A percentile compares a stretch with the other conserved stretches of the same genome.
These are phyloP conservation scores for Tuber umbilicatum DNA, from an alignment of 495 filamentous ascomycete species.

Conservation along the genomic window DNA sequence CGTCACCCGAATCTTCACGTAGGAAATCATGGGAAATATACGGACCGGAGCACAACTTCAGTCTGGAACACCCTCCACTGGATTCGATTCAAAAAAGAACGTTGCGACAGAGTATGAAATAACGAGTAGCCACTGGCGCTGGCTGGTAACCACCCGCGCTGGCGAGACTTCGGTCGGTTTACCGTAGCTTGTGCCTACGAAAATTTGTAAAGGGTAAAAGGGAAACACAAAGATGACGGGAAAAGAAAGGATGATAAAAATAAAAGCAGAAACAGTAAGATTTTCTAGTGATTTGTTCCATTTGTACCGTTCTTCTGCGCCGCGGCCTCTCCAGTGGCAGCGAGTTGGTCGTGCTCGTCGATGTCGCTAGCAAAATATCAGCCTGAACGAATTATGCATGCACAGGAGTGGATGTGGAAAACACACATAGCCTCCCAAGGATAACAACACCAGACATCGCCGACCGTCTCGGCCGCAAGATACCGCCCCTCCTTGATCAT, in stretches of 20 bases:
- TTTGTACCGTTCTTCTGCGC: neutral
- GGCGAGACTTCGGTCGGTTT: neutral
- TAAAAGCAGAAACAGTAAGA: neutral
- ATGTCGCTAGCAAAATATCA: slow-evolving; percentile 59
- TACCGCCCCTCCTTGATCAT: slow-evolving; percentile 73
- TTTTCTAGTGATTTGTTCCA: neutral
- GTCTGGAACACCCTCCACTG: no score
- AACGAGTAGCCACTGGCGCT: neutral
- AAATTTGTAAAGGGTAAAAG: neutral
- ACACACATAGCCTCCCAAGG: slow-evolving; percentile 91
- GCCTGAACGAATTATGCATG: slow-evolving; percentile 16
- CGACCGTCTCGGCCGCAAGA: slow-evolving; percentile 75
- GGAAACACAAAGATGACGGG: neutral
- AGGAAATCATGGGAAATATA: neutral
- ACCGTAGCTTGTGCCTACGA: neutral
- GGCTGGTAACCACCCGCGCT: neutral
- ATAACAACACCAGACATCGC: slow-evolving; percentile 96
- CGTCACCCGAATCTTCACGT: neutral
- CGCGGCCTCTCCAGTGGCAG: slow-evolving; percentile 39
- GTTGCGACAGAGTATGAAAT: neutral
- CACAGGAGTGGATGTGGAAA: neutral
- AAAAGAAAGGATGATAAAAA: neutral
- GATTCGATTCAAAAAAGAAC: neutral
- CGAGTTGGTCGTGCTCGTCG: slow-evolving; percentile 78
- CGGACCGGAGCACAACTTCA: neutral